Conservation (phyloP, 306 rosid genomes). For the Sindora glabra region DNA sequence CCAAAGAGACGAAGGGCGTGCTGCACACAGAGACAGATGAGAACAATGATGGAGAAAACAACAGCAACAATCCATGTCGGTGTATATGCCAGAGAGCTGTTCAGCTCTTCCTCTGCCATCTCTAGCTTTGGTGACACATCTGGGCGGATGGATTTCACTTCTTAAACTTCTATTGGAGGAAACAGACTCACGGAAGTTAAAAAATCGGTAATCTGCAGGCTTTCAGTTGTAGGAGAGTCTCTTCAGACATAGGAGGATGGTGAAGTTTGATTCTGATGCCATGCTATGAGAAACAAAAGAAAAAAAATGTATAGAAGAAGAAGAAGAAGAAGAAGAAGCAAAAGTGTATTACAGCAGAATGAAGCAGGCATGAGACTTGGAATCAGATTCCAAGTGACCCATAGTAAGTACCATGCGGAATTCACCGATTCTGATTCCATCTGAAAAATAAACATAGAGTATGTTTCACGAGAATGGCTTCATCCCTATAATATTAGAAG, state of each 20-base stretch:
- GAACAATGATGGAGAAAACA: conserved; percentile 70
- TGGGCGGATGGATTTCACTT: neutral
- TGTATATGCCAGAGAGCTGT: conserved; percentile 61
- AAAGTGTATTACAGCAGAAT: too few relatives aligned
- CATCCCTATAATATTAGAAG: too few relatives aligned
- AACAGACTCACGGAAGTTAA: conserved; percentile 7
- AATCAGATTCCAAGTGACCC: conserved; percentile 27
- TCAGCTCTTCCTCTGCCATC: conserved; percentile 47
- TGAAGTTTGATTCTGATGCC: neutral
- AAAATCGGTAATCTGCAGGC: conserved; percentile 13
- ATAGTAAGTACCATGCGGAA: conserved; percentile 12
- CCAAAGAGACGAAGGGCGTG: conserved; percentile 76
- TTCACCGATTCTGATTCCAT: neutral
- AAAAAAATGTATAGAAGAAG: conserved; percentile 11
- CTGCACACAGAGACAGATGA: conserved; percentile 55
- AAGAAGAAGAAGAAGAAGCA: too few relatives aligned
- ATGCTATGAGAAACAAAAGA: conserved; percentile 31
- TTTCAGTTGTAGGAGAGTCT: neutral
- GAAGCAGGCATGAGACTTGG: conserved; percentile 14
- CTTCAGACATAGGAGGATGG: neutral
- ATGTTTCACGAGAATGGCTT: neutral
- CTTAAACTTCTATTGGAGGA: neutral
- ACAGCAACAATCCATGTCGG: conserved; percentile 90
- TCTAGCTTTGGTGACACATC: neutral
- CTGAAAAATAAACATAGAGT: neutral